Conservation (phyloP, 2,329 filamentous ascomycete species). For the Botryotinia calthae region DNA sequence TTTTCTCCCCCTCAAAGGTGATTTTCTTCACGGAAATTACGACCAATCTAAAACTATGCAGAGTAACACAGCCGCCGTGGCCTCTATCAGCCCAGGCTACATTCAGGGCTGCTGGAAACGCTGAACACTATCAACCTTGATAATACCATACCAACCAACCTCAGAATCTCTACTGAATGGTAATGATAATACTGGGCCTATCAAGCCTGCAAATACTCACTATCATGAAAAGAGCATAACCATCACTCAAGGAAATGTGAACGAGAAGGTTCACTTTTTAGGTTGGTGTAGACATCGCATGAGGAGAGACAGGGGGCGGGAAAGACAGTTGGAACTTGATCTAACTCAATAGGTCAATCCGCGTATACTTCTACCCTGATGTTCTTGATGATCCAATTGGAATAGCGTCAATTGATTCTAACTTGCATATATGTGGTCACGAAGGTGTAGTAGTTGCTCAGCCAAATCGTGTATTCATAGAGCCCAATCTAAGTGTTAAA, state of each 20-base stretch:
- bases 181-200: not conserved
- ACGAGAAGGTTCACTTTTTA: not conserved
- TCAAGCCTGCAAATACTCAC: not conserved
- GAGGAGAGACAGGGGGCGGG: too few species aligned
- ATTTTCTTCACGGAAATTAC: accelerated
- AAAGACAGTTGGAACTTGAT: too few species aligned
- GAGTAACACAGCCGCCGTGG: not conserved
- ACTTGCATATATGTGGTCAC: not conserved
- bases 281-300: too few species aligned
- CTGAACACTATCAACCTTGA: not conserved
- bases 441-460: not conserved
- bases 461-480: accelerated
- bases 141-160: not conserved
- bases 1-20: not conserved
- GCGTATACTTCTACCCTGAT: too few species aligned
- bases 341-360: too few species aligned
- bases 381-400: not conserved
- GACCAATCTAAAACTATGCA: not conserved
- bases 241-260: not conserved
- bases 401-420: not conserved
- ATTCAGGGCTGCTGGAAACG: not conserved
- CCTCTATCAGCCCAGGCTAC: not conserved
- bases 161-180: not conserved
- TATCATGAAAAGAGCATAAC: not conserved
- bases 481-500: not conserved